Conservation (phyloP, 345 rosid species). For the Eucalyptus victrix region DNA sequence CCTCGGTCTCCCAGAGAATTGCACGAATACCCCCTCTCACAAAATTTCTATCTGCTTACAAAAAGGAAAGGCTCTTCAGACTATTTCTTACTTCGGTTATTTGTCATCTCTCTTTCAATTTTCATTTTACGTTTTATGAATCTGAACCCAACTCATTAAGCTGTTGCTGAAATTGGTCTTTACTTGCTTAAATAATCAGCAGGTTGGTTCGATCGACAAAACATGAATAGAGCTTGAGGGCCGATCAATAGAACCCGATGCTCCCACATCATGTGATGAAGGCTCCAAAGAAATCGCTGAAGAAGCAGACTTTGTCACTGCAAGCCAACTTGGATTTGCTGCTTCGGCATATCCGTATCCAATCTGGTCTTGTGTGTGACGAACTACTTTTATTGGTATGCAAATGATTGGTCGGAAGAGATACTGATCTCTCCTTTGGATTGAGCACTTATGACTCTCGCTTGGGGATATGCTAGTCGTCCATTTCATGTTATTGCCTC, state of each 20-base stretch:
- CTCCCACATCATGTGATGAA: neutral
- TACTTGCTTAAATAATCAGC: neutral
- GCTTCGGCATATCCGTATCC: slow-evolving; percentile 35
- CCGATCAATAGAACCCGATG: neutral
- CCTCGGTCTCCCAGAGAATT: neutral
- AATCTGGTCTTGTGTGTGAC: slow-evolving; percentile 25
- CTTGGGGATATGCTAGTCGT: slow-evolving; percentile 49
- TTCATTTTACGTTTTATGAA: neutral
- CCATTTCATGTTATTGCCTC: slow-evolving; percentile 45
- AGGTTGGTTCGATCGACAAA: neutral
- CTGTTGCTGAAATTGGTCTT: neutral
- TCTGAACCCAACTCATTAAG: neutral
- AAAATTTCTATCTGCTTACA: neutral
- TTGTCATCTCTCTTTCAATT: neutral
- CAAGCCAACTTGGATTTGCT: slow-evolving; percentile 33
- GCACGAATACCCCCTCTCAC: neutral
- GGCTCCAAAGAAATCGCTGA: neutral
- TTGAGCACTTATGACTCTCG: slow-evolving; percentile 33
- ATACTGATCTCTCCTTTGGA: slow-evolving; percentile 37
- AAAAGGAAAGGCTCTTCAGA: neutral
- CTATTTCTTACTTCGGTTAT: neutral
- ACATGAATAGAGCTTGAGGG: neutral
- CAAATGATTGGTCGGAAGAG: slow-evolving; percentile 38
- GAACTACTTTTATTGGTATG: slow-evolving; percentile 58
- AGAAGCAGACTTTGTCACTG: neutral